Base-by-base conservation (phyloP, 495 filamentous ascomycete species). In the Neurospora sp. region DNA sequence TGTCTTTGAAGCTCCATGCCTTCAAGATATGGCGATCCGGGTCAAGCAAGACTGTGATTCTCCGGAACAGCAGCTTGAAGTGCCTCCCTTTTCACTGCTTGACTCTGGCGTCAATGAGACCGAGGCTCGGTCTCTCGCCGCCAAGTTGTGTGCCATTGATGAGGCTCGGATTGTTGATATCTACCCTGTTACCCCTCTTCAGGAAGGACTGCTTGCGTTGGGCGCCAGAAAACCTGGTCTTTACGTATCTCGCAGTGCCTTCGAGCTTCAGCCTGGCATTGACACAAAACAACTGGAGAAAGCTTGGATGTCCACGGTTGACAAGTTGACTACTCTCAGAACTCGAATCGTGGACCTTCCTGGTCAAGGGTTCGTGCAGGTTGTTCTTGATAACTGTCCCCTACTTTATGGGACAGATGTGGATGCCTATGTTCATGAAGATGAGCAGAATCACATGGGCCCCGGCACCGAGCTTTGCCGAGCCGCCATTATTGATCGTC, bases 1-100 rank as follows among this genome's bases (percentile, higher is more conserved):
- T 39, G 79, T 88, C 14, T 90, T 91, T 72, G 75, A 81, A 20
- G 76, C 84, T 31, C 85, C 87, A 9, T 84, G 82, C 5, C 85
- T 90, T 1, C 80, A 78, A 18, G 83, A 85, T 38, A 82, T 86
- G 82, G 85, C 84, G 3, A 44, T 44, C 16, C 2, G 42, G 7
- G 7, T 44, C 18, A 44, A n/a, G 42, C 42, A 44, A 44, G 42
- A 44, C 42, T 1, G 62, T 1, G 37, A 20, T 5, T 7, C 39
- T 20, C 42, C 42, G 2, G 42, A 44, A 44, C 42, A 44, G 0
- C 0, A n/a, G 7, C 42, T 44, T 4, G 42, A 44, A n/a, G 42
- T 44, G 16, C 42, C 42, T 44, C 42, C 42, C 0, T 44, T 44
- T 44, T 44, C 42, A 0, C 42, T 44, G 42, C 42, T 44, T 44